These are phyloP conservation scores for Castanospermum australe DNA, from an alignment of 306 rosid species.

Conservation along the genomic window DNA sequence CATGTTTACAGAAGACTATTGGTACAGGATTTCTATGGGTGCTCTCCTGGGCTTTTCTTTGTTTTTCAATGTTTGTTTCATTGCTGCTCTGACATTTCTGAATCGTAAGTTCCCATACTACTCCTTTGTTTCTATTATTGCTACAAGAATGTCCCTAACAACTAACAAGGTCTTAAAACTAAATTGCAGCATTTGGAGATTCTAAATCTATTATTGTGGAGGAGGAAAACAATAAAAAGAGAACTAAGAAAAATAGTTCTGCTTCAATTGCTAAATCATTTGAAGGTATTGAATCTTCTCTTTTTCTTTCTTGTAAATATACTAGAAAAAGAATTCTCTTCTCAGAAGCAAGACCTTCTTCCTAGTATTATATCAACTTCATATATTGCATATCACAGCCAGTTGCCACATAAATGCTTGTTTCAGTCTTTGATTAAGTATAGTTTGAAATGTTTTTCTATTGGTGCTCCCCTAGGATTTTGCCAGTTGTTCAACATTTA, in stretches of 20 bases:
- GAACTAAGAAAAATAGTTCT: conserved; percentile 6
- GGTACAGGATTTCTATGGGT: conserved; percentile 81
- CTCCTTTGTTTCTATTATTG: neutral
- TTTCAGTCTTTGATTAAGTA: neutral
- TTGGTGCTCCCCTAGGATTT: neutral
- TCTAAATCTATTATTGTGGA: conserved; percentile 53
- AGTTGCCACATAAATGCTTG: neutral
- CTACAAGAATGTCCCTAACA: neutral
- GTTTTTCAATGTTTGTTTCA: conserved; percentile 55
- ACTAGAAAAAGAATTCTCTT: neutral
- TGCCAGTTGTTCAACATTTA: neutral
- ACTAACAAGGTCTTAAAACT: conserved; percentile 1
- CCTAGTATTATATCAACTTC: neutral
- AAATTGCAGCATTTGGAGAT: conserved; percentile 57
- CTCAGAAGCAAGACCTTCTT: neutral
- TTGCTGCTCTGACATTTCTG: conserved; percentile 57
- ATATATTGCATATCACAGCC: neutral
- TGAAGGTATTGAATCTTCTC: conserved; percentile 27
- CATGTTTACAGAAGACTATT: conserved; percentile 54
- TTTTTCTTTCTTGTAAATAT: neutral
- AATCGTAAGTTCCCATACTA: conserved; percentile 53
- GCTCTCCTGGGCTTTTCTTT: conserved; percentile 72
- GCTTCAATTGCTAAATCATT: conserved; percentile 26
- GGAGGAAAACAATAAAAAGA: conserved; percentile 29
- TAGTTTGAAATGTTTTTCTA: neutral